Evolutionary conservation across 2,329 filamentous ascomycete genomes (phyloP).

Genomic region (Talaromyces sp.): DNA sequence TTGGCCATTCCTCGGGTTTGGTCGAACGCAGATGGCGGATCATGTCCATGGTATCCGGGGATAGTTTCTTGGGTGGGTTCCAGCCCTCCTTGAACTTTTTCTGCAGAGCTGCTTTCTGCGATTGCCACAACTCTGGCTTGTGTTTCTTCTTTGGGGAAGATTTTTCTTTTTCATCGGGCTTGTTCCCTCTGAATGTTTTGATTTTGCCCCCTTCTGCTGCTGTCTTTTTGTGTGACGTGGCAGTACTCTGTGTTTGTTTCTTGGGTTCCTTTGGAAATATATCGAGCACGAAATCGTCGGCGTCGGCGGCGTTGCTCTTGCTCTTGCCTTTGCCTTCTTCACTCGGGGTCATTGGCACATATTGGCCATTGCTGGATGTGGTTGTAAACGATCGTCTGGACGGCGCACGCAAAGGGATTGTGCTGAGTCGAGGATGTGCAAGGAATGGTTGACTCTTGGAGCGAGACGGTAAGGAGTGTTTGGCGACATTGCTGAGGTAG

Average conservation of each 20-base stretch:
- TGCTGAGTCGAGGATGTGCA: background rate
- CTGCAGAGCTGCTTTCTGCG: slow-evolving; percentile 69
- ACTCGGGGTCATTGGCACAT: background rate
- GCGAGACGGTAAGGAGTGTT: background rate
- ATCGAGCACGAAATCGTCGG: background rate
- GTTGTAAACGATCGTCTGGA: background rate
- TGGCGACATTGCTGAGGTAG: background rate
- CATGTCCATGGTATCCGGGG: slow-evolving; percentile 85
- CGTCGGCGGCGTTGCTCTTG: background rate
- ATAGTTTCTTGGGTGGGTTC: slow-evolving; percentile 78
- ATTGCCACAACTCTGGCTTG: slow-evolving; percentile 58
- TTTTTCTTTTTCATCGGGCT: slow-evolving; percentile 2
- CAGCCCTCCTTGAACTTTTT: slow-evolving; percentile 75
- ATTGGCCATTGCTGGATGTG: background rate
- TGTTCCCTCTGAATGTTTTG: slow-evolving; percentile 2
- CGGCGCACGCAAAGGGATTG: background rate
- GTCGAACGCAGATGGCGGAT: slow-evolving; percentile 77
- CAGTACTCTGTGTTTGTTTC: background rate
- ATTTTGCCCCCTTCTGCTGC: background rate
- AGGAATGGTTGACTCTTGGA: background rate
- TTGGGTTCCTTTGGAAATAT: background rate
- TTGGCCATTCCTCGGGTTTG: slow-evolving; percentile 73
- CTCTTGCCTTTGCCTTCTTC: background rate
- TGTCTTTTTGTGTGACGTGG: background rate
- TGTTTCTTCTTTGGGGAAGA: slow-evolving; percentile 16